Evolutionary conservation across 1,284 basidiomycete species (phyloP).

Genomic region (Rhodotorula sp.): DNA sequence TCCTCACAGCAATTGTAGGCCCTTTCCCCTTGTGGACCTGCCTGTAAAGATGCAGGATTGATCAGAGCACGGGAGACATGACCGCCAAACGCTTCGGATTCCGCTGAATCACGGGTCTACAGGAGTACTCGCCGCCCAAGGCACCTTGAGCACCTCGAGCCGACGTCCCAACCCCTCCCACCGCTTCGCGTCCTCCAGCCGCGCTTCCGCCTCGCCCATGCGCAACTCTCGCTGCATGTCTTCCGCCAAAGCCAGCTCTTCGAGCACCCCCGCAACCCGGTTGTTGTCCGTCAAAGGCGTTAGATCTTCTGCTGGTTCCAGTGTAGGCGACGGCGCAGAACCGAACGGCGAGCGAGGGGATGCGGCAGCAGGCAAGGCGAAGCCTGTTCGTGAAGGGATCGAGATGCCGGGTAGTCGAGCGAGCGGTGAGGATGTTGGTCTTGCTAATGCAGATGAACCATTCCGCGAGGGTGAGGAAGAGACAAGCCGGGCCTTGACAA

Average conservation of each 20-base stretch:
- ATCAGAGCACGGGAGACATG: too few species aligned
- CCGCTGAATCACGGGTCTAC: not conserved
- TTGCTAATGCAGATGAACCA: not conserved
- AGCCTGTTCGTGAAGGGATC: not conserved
- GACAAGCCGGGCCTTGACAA: slow-evolving; percentile 9
- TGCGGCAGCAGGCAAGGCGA: not conserved
- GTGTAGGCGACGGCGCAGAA: not conserved
- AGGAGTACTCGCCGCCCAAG: not conserved
- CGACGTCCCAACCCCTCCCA: slow-evolving; percentile 19
- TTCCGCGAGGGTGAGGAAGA: not conserved
- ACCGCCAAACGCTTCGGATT: not conserved
- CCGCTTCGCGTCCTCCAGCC: not conserved
- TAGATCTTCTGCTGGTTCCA: slow-evolving; percentile 66
- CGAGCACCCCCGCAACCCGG: slow-evolving; percentile 75
- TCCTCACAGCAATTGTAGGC: too few species aligned
- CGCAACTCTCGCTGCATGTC: not conserved
- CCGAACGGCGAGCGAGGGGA: not conserved
- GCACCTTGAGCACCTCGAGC: slow-evolving; percentile 16
- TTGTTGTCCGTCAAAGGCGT: slow-evolving; percentile 84
- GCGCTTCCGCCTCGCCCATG: not conserved
- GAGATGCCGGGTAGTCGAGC: not conserved
- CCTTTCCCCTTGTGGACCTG: too few species aligned
- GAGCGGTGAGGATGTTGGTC: not conserved
- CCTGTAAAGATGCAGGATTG: too few species aligned
- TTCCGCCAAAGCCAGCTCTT: slow-evolving; percentile 34